Percentiles rank a stretch among this genome's conserved stretches.
phyloP scores from a whole-genome alignment of 106 monocot species.

The Acanthochlamys bracteata region DNA sequence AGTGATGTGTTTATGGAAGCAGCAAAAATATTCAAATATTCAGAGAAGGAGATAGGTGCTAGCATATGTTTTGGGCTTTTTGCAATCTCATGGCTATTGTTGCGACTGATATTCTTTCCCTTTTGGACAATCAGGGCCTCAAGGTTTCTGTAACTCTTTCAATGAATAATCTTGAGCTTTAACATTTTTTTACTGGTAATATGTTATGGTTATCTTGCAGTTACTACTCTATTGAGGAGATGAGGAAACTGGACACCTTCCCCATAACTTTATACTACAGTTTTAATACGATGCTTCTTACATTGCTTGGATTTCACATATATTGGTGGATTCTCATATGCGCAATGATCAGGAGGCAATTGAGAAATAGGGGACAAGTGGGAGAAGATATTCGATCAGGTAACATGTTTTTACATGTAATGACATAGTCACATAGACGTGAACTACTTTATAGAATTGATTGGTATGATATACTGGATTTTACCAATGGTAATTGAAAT shows the following conservation, averaged over 20 bases:
- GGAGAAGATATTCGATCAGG: slow-evolving; percentile 96
- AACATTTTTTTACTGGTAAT: slow-evolving; percentile 4
- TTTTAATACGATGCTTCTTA: slow-evolving; percentile 84
- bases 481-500: too few species aligned
- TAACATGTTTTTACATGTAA: slow-evolving; percentile 9
- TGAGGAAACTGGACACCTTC: slow-evolving; percentile 20
- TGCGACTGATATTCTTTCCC: slow-evolving; percentile 76
- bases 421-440: too few species aligned
- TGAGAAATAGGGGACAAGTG: slow-evolving; percentile 76
- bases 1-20: slow-evolving; percentile 89
- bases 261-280: slow-evolving; percentile 47
- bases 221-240: slow-evolving; percentile 30
- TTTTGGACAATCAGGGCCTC: slow-evolving; percentile 83
- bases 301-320: slow-evolving; percentile 67
- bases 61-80: slow-evolving; percentile 79
- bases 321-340: slow-evolving; percentile 95
- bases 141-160: slow-evolving; percentile 28
- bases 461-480: too few species aligned
- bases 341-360: slow-evolving; percentile 61
- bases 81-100: slow-evolving; percentile 70
- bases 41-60: slow-evolving; percentile 70
- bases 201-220: slow-evolving; percentile 29
- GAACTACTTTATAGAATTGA: too few species aligned
- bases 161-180: neutral
- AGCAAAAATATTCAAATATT: slow-evolving; percentile 89